Conservation (phyloP, 345 rosid species). For the Brassica incana region DNA sequence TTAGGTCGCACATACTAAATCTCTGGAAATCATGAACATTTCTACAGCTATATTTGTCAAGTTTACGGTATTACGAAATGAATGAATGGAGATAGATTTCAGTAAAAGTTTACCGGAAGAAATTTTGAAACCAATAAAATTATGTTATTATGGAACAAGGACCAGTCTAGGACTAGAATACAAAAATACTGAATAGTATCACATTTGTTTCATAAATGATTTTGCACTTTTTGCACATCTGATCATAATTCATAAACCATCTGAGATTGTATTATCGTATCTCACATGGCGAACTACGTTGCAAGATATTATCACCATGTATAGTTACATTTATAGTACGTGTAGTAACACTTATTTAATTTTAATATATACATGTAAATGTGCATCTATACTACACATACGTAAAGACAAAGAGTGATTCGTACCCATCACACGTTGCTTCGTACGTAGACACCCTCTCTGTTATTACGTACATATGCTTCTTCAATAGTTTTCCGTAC, state of each 20-base stretch:
- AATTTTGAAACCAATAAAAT: not conserved
- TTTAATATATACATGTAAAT: not conserved
- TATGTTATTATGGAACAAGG: not conserved
- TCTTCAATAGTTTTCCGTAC: slow-evolving; percentile 16
- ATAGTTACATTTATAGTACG: not conserved
- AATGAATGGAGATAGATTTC: not conserved
- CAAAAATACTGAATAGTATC: not conserved
- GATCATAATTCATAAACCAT: not conserved
- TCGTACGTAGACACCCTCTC: slow-evolving; percentile 22
- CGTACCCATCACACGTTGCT: slow-evolving; percentile 24
- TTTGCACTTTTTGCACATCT: slow-evolving; percentile 3
- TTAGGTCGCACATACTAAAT: not conserved
- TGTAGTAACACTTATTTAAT: not conserved
- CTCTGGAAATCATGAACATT: not conserved
- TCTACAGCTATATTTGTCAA: not conserved
- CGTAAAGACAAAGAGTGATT: slow-evolving; percentile 6
- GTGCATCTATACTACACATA: not conserved
- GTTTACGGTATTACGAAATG: not conserved
- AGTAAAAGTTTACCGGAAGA: not conserved
- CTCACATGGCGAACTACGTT: not conserved
- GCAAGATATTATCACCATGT: not conserved
- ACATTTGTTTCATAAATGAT: slow-evolving; percentile 2
- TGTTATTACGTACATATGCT: slow-evolving; percentile 14
- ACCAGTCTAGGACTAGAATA: not conserved
- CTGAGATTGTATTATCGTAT: not conserved